Base-by-base conservation (phyloP, 768 basidiomycete genomes). In the Agrocybe praecox region DNA sequence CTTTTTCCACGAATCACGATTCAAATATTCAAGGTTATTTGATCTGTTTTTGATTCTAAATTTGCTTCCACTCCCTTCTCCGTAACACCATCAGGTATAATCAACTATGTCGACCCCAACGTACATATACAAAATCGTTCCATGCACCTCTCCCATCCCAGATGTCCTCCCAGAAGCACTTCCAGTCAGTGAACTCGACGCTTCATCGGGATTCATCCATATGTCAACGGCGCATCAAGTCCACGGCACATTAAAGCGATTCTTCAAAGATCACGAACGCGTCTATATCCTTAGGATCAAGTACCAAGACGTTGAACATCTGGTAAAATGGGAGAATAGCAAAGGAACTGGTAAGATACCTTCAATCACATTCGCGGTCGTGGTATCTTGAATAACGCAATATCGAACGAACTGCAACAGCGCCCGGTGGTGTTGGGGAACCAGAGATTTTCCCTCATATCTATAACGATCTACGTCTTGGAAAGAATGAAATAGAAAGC, bases 101-200 rank as follows among this genome's bases (percentile, higher is more conserved):
- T 50, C 46, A 36, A 52, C 63, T 45, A 65, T 69, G 61, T 62
- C 67, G 8, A 59, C 47, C 17, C 86, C 84, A 5, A 78, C 72
- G 2, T 86, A 85, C 67, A 51, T 88, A 58, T 89, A 88, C 75
- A 89, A 88, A 62, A 78, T 89, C 57, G 68, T 87, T 29, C 73
- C 78, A 12, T 63, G 72, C 36, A 70, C 76, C 9, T 60, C 75
- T 9, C 69, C 79, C n/a, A 75, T 79, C 26, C 67, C 75, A 2
- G 65, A 66, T 7, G 72, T 71, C 1, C 68, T 85, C 14, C 83
- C 84, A 7, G 66, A 71, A 2, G 64, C 59, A 2, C 74, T 86
- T 23, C 82, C 83, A 18, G 63, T 86, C 44, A 85, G 82, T 56
- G 62, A 71, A 17, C 69, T 86, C 14, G 85, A 86, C 57, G 50